These are phyloP conservation scores for Insectozyma bohioensis DNA, from an alignment of 1,139 yeast species.

Conservation along the genomic window DNA sequence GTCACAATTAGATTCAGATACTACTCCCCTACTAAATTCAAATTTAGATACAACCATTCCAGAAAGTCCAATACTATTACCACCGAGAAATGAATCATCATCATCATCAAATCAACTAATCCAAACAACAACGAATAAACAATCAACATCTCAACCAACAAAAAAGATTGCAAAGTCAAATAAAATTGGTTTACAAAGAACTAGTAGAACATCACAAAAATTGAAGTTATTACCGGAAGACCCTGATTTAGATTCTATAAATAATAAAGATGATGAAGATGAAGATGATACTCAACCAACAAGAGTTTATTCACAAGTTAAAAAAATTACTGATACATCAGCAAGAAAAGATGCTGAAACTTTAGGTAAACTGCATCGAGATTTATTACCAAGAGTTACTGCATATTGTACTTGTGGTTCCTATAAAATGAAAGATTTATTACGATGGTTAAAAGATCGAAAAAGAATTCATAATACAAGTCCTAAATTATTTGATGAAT, in stretches of 20 bases:
- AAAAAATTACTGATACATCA: constrained; percentile 81
- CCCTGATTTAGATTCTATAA: constrained; percentile 20
- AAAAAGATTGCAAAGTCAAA: constrained; percentile 35
- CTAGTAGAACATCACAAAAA: constrained; percentile 85
- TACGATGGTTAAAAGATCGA: constrained; percentile 81
- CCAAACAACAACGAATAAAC: neutral
- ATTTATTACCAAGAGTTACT: constrained; percentile 81
- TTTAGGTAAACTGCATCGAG: constrained; percentile 86
- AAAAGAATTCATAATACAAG: constrained; percentile 71
- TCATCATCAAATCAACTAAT: neutral
- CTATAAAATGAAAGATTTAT: constrained; percentile 81
- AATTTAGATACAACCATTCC: constrained; percentile 15
- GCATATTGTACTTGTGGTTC: constrained; percentile 96
- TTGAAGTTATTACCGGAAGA: constrained; percentile 85
- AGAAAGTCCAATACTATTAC: constrained; percentile 29
- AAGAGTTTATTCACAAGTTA: constrained; percentile 76
- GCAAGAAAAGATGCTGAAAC: constrained; percentile 95
- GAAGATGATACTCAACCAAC: constrained; percentile 26
- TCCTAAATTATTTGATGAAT: constrained; percentile 90
- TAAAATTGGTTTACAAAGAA: constrained; percentile 78
- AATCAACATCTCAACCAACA: constrained; percentile 16
- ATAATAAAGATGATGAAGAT: constrained; percentile 18
- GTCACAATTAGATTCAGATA: constrained; percentile 10
- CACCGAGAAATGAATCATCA: constrained; percentile 3
- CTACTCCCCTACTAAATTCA: constrained; percentile 24